A percentile compares a stretch with the other conserved stretches of the same genome.
Conservation (phyloP, 1,139 yeast genomes). For the Lodderomyces margitis region DNA sequence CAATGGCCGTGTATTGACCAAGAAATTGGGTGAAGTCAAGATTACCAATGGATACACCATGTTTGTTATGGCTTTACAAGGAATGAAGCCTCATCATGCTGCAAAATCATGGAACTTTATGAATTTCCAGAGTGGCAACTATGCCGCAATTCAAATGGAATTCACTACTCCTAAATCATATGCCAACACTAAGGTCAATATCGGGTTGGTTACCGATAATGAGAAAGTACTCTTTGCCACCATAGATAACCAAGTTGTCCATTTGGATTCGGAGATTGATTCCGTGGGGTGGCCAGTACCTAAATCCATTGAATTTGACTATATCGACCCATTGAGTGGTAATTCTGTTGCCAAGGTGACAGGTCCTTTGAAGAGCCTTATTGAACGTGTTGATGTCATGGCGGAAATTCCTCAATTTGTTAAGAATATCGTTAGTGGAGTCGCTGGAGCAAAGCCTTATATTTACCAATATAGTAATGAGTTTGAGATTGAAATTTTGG, state of each 20-base stretch:
- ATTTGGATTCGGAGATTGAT: slow-evolving; percentile 58
- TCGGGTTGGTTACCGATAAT: slow-evolving; percentile 70
- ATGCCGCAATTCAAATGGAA: slow-evolving; percentile 86
- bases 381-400: slow-evolving; percentile 96
- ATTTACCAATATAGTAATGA: slow-evolving; percentile 85
- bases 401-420: slow-evolving; percentile 94
- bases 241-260: slow-evolving; percentile 62
- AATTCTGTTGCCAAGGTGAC: slow-evolving; percentile 33
- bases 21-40: slow-evolving; percentile 21
- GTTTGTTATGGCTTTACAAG: slow-evolving; percentile 98
- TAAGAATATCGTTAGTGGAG: slow-evolving; percentile 88
- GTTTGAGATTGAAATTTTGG: slow-evolving; percentile 33
- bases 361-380: slow-evolving; percentile 57
- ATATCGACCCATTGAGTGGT: slow-evolving; percentile 29
- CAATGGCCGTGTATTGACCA: slow-evolving; percentile 55
- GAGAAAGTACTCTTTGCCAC: slow-evolving; percentile 66
- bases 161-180: slow-evolving; percentile 92
- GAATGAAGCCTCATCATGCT: slow-evolving; percentile 99
- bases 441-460: slow-evolving; percentile 93
- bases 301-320: slow-evolving; percentile 56
- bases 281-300: slow-evolving; percentile 96
- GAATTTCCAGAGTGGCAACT: slow-evolving; percentile 76
- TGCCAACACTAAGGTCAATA: slow-evolving; percentile 74
- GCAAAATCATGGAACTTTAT: slow-evolving; percentile 96
- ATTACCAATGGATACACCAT: slow-evolving; percentile 59